phyloP scores from a whole-genome alignment of 2,329 filamentous ascomycete species.

The Xylariaceae sp. region DNA sequence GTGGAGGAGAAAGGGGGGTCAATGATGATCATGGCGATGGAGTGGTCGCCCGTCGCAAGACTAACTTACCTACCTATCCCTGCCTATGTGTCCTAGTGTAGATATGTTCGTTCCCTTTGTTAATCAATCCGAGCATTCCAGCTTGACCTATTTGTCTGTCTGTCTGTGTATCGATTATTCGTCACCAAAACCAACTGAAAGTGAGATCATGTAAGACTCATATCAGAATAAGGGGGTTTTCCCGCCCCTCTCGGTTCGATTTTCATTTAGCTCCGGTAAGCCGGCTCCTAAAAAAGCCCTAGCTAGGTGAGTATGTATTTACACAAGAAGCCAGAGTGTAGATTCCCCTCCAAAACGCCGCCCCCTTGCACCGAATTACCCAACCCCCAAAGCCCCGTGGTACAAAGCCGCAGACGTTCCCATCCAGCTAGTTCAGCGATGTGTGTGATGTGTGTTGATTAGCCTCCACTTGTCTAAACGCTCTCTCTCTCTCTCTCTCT shows the following conservation, averaged over 20 bases:
- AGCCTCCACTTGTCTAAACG: neutral
- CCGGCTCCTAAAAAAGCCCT: neutral
- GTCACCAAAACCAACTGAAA: too few relatives aligned
- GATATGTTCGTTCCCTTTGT: slow-evolving; percentile 12
- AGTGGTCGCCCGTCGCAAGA: neutral
- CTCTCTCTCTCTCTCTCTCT: neutral
- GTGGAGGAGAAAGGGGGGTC: neutral
- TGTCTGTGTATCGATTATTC: too few relatives aligned
- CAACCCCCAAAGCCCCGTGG: neutral
- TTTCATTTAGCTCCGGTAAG: neutral
- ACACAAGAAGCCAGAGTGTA: neutral
- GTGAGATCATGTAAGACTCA: too few relatives aligned
- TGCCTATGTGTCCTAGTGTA: slow-evolving; percentile 12
- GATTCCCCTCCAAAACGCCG: neutral
- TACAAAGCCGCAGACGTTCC: neutral
- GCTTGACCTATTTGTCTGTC: too few relatives aligned
- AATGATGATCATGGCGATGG: neutral
- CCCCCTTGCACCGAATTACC: neutral
- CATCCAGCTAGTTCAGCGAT: neutral
- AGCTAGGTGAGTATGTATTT: neutral
- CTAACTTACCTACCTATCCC: neutral
- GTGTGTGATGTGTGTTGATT: neutral
- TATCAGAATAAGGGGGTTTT: too few relatives aligned
- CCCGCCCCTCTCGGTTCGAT: neutral
- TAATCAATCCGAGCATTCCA: neutral